Evolutionary conservation across 345 rosid genomes (phyloP), one percentile per base, ranked within the genome.

Genomic region (Linum tenue): DNA sequence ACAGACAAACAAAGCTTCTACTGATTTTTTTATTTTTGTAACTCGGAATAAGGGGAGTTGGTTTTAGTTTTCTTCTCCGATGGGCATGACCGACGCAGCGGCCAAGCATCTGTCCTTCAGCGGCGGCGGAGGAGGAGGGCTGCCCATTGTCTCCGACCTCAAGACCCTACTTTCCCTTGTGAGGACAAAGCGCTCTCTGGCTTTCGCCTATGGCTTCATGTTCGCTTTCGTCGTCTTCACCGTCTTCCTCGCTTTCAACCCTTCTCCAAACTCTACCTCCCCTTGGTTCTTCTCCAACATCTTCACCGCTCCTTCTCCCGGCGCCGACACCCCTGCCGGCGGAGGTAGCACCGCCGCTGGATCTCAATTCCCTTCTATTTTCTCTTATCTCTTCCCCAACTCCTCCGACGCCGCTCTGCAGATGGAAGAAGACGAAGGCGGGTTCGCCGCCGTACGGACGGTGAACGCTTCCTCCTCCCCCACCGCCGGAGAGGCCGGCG

Each of bases 201-300:
- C 83, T 59, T 82, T 85, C 50, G 87, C 80, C 3, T 86, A 88
- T 67, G 91, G 78, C 7, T 84, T 85, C 83, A 71, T 80, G 77
- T 76, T 83, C 66, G 82, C 83, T 37, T 85, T 90, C 63, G 84
- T 88, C 41, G 83, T 67, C 62, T 83, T 90, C 67, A 84, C 96
- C 59, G 73, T 78, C 59, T 84, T 88, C 76, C 64, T 94, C 57
- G 86, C 88, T 55, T 85, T 94, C 22, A 75, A 53, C 58, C 90
- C 96, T 63, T 84, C 95, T 71, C 65, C 88, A 0, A 76, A 77
- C 69, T 79, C 83, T 0, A 78, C 84, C 56, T 70, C 84, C 70
- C 95, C 76, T 5, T 81, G 71, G 83, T 80, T 85, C 63, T 55
- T 79, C 63, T 55, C 80, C 72, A 79, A 72, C 73, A 76, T 83